These are phyloP conservation scores for Trametes hirsuta DNA, from an alignment of 1,284 basidiomycete species.

Conservation along the genomic window DNA sequence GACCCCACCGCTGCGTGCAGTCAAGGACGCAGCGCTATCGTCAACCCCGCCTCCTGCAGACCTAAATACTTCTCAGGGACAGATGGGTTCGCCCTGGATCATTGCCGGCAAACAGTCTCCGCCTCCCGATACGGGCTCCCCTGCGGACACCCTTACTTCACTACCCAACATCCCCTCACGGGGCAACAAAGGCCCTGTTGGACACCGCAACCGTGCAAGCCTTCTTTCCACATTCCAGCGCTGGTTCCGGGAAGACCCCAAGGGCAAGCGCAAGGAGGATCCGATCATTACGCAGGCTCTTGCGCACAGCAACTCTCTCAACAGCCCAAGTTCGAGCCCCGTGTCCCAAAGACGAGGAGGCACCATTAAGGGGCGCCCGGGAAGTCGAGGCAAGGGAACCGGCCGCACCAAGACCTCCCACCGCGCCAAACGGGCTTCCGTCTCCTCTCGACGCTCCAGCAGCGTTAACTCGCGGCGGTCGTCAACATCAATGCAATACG, in stretches of 20 bases:
- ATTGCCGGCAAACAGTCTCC: conserved; percentile 53
- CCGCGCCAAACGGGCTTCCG: conserved; percentile 62
- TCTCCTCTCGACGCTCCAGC: conserved; percentile 77
- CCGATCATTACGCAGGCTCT: conserved; percentile 24
- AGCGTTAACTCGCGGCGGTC: conserved; percentile 81
- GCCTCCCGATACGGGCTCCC: conserved; percentile 53
- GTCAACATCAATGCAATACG: conserved; percentile 66
- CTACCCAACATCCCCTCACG: conserved; percentile 51
- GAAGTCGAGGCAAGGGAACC: conserved; percentile 40
- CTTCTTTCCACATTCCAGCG: conserved; percentile 71
- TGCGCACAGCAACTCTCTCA: conserved; percentile 16
- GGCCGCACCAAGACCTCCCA: conserved; percentile 38
- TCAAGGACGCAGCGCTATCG: conserved; percentile 52
- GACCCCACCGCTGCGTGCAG: conserved; percentile 63
- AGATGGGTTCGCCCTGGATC: conserved; percentile 73
- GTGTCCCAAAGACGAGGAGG: conserved; percentile 34
- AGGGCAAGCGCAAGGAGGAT: conserved; percentile 58
- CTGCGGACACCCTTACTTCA: conserved; percentile 55
- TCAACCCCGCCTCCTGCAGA: conserved; percentile 53
- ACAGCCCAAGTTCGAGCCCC: conserved; percentile 29
- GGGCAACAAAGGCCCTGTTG: conserved; percentile 39
- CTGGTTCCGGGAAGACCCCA: conserved; percentile 83
- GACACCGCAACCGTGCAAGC: conserved; percentile 65
- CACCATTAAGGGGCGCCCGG: conserved; percentile 53
- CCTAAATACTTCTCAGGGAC: conserved; percentile 40